Evolutionary conservation across 441 rosid species (phyloP), one percentile per base, ranked within the genome.

Genomic region (Melastoma candidum): DNA sequence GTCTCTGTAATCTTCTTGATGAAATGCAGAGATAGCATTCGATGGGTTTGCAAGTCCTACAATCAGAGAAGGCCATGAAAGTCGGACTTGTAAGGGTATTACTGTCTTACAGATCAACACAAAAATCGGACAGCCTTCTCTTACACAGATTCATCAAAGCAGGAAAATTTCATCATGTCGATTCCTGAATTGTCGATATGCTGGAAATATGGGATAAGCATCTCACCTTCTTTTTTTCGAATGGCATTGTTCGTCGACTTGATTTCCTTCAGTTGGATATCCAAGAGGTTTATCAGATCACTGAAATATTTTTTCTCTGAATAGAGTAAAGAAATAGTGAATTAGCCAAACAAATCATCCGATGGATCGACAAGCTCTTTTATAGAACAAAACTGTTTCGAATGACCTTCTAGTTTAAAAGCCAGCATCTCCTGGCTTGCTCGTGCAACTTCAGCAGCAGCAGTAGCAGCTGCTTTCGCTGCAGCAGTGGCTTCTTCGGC

Each of bases 401-500:
- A 12, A 14, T 11, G 57, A 88, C 98, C 98, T 79, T 81, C 85
- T 53, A 27, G 64, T 70, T 75, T 84, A 4, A 86, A 71, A 59
- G 57, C 78, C 76, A 93, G 60, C 81, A 93, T 66, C 63, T 84
- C 96, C 70, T 86, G 95, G 76, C 88, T 86, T 48, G 83, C 80
- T 73, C 79, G 84, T 46, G 96, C 96, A 56, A 86, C 90, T 64
- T 89, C 97, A 56, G 90, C 74, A 44, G 98, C 93, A 9, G 97
- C 93, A 0, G 86, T 82, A 1, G 96, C 89, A 10, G 97, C 97
- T 50, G 96, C 71, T 80, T 84, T 89, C 27, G 96, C 95, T 48
- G 97, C 98, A 26, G 88, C 87, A 14, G 90, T 90, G 44, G 97
- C 89, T 69, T 86, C 97, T 69, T 93, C 98, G 49, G 77, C 88